Percentiles rank a stretch among this genome's conserved stretches.
Conservation (phyloP, 2,329 filamentous ascomycete genomes). For the Penicillium sp. region DNA sequence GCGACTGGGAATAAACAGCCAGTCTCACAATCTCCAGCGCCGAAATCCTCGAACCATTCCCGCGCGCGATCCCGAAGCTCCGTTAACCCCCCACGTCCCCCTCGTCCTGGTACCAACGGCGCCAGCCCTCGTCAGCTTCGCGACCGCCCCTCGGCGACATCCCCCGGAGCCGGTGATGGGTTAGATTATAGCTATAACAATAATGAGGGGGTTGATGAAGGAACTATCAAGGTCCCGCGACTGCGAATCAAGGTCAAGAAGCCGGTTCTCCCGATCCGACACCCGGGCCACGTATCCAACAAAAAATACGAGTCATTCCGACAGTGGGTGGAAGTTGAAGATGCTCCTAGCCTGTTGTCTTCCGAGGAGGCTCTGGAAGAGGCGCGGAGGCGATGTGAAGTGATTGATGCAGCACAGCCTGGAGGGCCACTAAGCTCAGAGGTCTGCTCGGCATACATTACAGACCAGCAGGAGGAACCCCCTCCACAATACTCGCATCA, state of each 20-base stretch:
- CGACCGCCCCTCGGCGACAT: slow-evolving; percentile 35
- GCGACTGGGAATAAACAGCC: slow-evolving; percentile 29
- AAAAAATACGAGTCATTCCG: slow-evolving; percentile 60
- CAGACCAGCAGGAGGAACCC: slow-evolving; percentile 75
- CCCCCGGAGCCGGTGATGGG: slow-evolving; percentile 21
- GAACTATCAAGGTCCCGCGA: slow-evolving; percentile 39
- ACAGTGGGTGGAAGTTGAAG: slow-evolving; percentile 68
- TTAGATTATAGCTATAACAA: slow-evolving; percentile 24
- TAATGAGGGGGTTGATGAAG: slow-evolving; percentile 30
- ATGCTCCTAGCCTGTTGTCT: slow-evolving; percentile 54
- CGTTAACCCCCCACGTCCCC: slow-evolving; percentile 28
- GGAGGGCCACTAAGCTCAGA: slow-evolving; percentile 76
- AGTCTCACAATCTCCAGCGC: slow-evolving; percentile 37
- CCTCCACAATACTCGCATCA: slow-evolving; percentile 81
- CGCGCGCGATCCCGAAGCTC: slow-evolving; percentile 42
- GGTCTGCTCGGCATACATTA: slow-evolving; percentile 73
- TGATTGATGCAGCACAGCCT: slow-evolving; percentile 74
- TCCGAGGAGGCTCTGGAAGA: slow-evolving; percentile 70
- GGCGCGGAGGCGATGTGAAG: slow-evolving; percentile 69
- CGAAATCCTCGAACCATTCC: slow-evolving; percentile 33
- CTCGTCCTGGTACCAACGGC: slow-evolving; percentile 29
- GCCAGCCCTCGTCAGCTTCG: slow-evolving; percentile 35
- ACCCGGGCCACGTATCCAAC: slow-evolving; percentile 57
- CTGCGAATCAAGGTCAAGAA: slow-evolving; percentile 58
- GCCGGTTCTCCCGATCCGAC: slow-evolving; percentile 57